Percentiles rank a stretch among this genome's conserved stretches.
phyloP scores from a whole-genome alignment of 768 basidiomycete species.

The Tylopilus intermedius region DNA sequence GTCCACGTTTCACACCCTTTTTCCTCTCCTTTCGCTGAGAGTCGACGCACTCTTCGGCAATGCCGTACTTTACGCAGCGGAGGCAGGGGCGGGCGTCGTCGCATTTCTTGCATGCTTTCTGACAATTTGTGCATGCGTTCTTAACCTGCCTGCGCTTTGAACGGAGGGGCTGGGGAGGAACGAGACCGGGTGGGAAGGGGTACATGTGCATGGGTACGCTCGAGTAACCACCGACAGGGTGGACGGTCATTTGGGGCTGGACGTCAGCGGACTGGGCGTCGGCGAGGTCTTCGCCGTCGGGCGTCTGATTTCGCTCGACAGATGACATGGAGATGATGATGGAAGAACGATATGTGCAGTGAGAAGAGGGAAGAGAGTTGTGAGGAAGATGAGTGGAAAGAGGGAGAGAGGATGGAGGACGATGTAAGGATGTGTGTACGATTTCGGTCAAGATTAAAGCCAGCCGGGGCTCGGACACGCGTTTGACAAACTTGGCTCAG shows the following conservation, averaged over 20 bases:
- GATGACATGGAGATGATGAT: slow-evolving; percentile 34
- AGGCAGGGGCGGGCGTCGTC: slow-evolving; percentile 90
- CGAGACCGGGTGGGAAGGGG: slow-evolving; percentile 51
- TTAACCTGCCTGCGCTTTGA: slow-evolving; percentile 85
- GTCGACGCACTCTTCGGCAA: slow-evolving; percentile 82
- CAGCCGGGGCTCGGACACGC: slow-evolving; percentile 33
- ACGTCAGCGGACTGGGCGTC: slow-evolving; percentile 32
- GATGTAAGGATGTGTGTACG: slow-evolving; percentile 24
- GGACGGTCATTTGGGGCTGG: slow-evolving; percentile 48
- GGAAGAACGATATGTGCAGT: slow-evolving; percentile 16
- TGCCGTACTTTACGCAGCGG: slow-evolving; percentile 87
- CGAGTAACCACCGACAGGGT: slow-evolving; percentile 45
- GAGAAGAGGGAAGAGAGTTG: slow-evolving; percentile 30
- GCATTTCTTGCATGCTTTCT: slow-evolving; percentile 89
- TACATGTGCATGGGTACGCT: slow-evolving; percentile 67
- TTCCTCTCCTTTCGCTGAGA: slow-evolving; percentile 90
- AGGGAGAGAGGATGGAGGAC: slow-evolving; percentile 13
- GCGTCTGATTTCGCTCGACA: slow-evolving; percentile 37
- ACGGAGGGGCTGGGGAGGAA: slow-evolving; percentile 47
- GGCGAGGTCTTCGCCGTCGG: slow-evolving; percentile 38
- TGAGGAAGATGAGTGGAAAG: slow-evolving; percentile 14
- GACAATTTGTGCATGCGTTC: slow-evolving; percentile 87
- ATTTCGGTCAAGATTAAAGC: slow-evolving; percentile 33
- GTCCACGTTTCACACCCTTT: slow-evolving; percentile 80
- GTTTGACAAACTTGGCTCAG: slow-evolving; percentile 33